These are phyloP conservation scores for Malassezia nana DNA, from an alignment of 1,284 basidiomycete genomes.

Conservation along the genomic window DNA sequence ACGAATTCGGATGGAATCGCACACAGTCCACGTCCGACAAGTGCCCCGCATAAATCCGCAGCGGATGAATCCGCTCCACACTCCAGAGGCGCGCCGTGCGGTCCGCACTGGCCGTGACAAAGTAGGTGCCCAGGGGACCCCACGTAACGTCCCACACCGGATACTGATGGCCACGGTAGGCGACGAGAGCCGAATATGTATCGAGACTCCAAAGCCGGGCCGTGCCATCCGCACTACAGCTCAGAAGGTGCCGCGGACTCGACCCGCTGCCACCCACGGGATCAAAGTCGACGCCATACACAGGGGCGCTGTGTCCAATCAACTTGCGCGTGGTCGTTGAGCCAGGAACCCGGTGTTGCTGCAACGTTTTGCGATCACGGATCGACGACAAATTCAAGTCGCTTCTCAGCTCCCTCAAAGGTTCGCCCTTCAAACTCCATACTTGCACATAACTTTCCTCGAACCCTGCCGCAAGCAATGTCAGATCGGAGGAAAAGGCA, in stretches of 20 bases:
- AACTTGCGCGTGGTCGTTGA: slow-evolving; percentile 60
- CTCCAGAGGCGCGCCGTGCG: slow-evolving; percentile 92
- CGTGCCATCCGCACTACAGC: slow-evolving; percentile 85
- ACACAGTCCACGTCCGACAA: slow-evolving; percentile 93
- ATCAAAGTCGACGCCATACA: slow-evolving; percentile 89
- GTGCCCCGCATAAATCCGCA: slow-evolving; percentile 92
- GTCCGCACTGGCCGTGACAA: slow-evolving; percentile 88
- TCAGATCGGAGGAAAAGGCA: slow-evolving; percentile 74
- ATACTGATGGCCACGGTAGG: slow-evolving; percentile 90
- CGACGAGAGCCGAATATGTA: slow-evolving; percentile 83
- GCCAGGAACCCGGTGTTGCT: slow-evolving; percentile 26
- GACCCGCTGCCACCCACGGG: slow-evolving; percentile 74
- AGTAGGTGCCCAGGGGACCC: slow-evolving; percentile 96
- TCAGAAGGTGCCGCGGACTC: slow-evolving; percentile 76
- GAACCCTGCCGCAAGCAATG: slow-evolving; percentile 91
- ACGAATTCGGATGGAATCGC: slow-evolving; percentile 89
- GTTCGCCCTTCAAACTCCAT: slow-evolving; percentile 91
- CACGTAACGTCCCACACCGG: slow-evolving; percentile 98
- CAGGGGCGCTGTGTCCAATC: slow-evolving; percentile 90
- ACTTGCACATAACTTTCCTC: slow-evolving; percentile 88
- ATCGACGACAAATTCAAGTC: slow-evolving; percentile 62
- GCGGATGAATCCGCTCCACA: slow-evolving; percentile 74
- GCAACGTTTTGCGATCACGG: slow-evolving; percentile 52
- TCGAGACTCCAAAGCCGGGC: slow-evolving; percentile 89
- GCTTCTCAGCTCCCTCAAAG: slow-evolving; percentile 64